Evolutionary conservation across 2,329 filamentous ascomycete genomes (phyloP).

Genomic region (Fusarium sp.): DNA sequence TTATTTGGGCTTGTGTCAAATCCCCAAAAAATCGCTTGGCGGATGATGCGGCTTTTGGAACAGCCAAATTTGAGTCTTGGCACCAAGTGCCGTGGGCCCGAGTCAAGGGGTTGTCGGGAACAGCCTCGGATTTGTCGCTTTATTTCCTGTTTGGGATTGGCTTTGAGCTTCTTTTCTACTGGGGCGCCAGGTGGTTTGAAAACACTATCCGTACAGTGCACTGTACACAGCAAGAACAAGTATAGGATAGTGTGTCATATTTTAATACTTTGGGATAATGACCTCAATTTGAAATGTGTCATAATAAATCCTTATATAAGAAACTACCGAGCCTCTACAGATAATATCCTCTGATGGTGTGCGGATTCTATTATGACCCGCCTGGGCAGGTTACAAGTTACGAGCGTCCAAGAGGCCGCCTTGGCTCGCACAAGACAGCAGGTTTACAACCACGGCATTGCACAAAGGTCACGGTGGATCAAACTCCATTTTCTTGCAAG

Average conservation of each 20-base stretch:
- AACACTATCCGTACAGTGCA: background rate
- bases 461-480: constrained; percentile 16
- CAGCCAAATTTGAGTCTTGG: constrained; percentile 42
- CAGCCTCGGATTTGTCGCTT: constrained; percentile 28
- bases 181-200: constrained; percentile 1
- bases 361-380: too few relatives aligned
- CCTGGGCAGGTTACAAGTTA: constrained; percentile 6
- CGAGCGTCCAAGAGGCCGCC: constrained; percentile 1
- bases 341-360: too few relatives aligned
- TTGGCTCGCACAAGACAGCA: constrained; percentile 17
- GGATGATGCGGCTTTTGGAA: constrained; percentile 49
- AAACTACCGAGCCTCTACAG: too few relatives aligned
- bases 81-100: constrained; percentile 51
- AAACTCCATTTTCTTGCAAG: constrained; percentile 13
- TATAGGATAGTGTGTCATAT: background rate
- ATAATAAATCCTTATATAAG: too few relatives aligned
- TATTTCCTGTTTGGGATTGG: constrained; percentile 3
- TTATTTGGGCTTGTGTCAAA: constrained; percentile 20
- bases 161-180: background rate
- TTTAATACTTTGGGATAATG: background rate
- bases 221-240: background rate
- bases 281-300: too few relatives aligned
- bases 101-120: constrained; percentile 34
- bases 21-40: constrained; percentile 16
- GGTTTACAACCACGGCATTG: constrained; percentile 9